Evolutionary conservation across 345 rosid genomes (phyloP), one percentile per base, ranked within the genome.

Genomic region (Murraya paniculata): DNA sequence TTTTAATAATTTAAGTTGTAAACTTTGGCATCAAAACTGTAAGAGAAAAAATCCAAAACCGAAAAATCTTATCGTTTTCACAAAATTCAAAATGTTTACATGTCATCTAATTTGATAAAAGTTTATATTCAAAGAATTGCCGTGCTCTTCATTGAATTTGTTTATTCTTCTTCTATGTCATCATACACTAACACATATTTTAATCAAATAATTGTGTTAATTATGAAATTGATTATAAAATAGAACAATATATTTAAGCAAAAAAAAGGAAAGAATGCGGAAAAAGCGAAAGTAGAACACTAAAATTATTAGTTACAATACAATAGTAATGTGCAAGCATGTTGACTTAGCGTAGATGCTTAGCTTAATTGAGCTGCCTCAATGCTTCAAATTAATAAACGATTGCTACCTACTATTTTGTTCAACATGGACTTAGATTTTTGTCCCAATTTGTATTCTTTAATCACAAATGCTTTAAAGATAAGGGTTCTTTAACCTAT

Each of bases 361-460:
- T 9, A 64, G 61, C 61, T 8, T 64, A 30, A 75, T 50, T 22
- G 50, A 64, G 50, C n/a, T 64, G 50, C 76, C 64, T 71, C 27
- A 33, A 22, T 24, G 58, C 77, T 41, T 39, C 14, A 4, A 16
- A 41, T 19, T 2, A 74, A 41, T 73, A 59, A 61, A 61, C 27
- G 18, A 39, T 8, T 16, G 38, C 18, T 39, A 19, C 45, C 13
- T 56, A 57, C 31, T 72, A 7, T 59, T 38, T 25, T 74, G 16
- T 25, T 73, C 67, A 73, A 38, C 38, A 8, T 9, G 50, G 25
- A 73, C 53, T 45, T 9, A 31, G 70, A 62, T 41, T 27, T 61
- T 45, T 41, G 59, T 45, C 41, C 41, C 77, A 74, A 45, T 36
- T 13, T 72, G 53, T 72, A 57, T 72, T 72, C 1, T 57, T 31